A percentile compares a stretch with the other conserved stretches of the same genome.
Conservation (phyloP, 768 basidiomycete genomes). For the Lepiota venenata region DNA sequence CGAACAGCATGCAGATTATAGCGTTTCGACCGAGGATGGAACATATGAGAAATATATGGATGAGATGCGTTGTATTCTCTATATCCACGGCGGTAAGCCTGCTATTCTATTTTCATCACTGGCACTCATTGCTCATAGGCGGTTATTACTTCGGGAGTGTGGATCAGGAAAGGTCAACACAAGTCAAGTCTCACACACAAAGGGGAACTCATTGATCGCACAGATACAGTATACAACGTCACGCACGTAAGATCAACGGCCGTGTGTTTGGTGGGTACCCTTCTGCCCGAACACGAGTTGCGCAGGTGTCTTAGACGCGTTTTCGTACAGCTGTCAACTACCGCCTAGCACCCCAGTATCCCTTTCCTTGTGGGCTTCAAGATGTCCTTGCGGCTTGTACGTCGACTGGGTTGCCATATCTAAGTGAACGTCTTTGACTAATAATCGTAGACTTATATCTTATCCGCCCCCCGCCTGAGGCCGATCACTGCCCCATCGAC, state of each 20-base stretch:
- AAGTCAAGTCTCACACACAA: neutral
- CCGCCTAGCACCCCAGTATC: conserved; percentile 93
- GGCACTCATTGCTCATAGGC: conserved; percentile 33
- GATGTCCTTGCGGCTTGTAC: conserved; percentile 86
- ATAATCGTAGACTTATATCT: conserved; percentile 70
- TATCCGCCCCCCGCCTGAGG: conserved; percentile 79
- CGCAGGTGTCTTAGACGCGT: conserved; percentile 7
- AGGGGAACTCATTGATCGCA: neutral
- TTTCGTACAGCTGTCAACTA: conserved; percentile 63
- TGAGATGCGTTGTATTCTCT: conserved; percentile 81
- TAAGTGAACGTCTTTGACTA: neutral
- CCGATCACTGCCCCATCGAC: conserved; percentile 74
- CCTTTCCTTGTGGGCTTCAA: conserved; percentile 91
- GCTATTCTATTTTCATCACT: neutral
- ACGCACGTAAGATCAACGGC: conserved; percentile 90
- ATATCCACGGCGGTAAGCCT: conserved; percentile 66
- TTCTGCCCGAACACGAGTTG: neutral
- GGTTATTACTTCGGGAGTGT: conserved; percentile 86
- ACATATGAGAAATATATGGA: conserved; percentile 71
- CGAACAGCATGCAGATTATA: neutral
- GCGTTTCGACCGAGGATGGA: conserved; percentile 22
- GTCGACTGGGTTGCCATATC: conserved; percentile 17
- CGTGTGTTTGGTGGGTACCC: conserved; percentile 67
- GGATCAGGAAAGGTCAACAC: conserved; percentile 63
- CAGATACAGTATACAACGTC: conserved; percentile 75